Conservation (phyloP, 192 early-diverging fungal species). For the Gonapodya prolifera region DNA sequence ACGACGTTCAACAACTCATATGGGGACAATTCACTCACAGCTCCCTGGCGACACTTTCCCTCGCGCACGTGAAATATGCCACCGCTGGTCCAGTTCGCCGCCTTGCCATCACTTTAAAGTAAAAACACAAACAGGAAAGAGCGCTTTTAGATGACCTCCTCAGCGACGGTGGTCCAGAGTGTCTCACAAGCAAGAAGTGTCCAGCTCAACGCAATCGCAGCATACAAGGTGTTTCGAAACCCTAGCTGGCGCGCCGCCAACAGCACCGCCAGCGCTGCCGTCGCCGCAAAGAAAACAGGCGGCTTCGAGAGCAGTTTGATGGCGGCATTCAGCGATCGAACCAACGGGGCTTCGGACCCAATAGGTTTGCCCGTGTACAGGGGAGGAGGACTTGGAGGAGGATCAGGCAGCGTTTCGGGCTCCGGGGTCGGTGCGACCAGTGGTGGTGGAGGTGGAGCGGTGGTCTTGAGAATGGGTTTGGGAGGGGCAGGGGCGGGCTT, state of each 20-base stretch:
- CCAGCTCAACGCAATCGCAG: not conserved
- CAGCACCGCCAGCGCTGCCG: not conserved
- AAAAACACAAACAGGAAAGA: not conserved
- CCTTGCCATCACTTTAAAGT: not conserved
- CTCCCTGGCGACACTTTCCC: not conserved
- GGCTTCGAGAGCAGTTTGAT: not conserved
- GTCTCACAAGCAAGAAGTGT: not conserved
- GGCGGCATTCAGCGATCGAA: not conserved
- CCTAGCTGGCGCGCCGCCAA: not conserved
- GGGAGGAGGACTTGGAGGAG: not conserved
- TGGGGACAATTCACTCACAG: no score
- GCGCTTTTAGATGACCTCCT: not conserved
- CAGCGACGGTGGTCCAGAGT: not conserved
- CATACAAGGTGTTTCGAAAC: not conserved
- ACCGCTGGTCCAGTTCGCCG: not conserved
- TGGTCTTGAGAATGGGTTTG: not conserved
- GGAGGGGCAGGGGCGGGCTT: not conserved
- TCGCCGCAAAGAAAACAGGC: not conserved
- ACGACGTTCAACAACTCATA: not conserved
- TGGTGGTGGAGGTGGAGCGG: not conserved
- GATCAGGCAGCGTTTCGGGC: not conserved
- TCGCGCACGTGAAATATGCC: not conserved
- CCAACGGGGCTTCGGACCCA: not conserved
- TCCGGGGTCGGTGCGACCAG: not conserved
- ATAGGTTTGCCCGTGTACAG: not conserved